Evolutionary conservation across 2,329 filamentous ascomycete genomes (phyloP), one percentile per base, ranked within the genome.

Genomic region (Alternaria angustiovoidea): DNA sequence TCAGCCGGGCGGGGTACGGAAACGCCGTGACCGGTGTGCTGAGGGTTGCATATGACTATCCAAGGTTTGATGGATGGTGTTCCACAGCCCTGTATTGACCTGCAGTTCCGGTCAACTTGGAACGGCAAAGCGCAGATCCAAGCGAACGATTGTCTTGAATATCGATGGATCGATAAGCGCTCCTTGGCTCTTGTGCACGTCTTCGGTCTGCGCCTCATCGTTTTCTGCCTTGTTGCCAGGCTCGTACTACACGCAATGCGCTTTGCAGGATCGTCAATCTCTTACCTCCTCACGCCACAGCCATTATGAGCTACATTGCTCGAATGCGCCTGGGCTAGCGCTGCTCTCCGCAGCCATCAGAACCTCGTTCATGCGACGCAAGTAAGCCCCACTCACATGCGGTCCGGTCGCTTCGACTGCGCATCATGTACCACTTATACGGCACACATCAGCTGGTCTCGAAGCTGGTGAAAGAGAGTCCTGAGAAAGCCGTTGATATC

Each of bases 351-450:
- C 52, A 36, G 43, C 34, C 4, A 12, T 5, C 32, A 32, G 14
- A 26, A 48, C 26, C 4, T 2, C 52, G 48, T 51, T 7, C 48
- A 22, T 51, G 48, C 34, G 32, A 51, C 32, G 14, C 7, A 20
- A 51, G 22, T 51, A 26, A 12, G 48, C 48, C 48, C 36, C 48
- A 51, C 48, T n/a, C n/a, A 41, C 3, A 51, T 51, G 48, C 36
- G 16, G 48, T 38, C 6, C 34, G 48, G 7, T 22, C n/a, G 16
- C 22, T n/a, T 39, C 12, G n/a, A 28, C 48, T 51, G 20, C 24
- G 12, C 32, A 41, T 39, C 48, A 51, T 51, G 36, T 6, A 30
- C 5, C 24, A 5, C n/a, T 30, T 26, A 26, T 2, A 20, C 18
- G 8, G 16, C 2, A 38, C 14, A 51, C 20, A 18, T 39, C 11